phyloP scores from a whole-genome alignment of 2,329 filamentous ascomycete genomes.

The Colletotrichum sp. region DNA sequence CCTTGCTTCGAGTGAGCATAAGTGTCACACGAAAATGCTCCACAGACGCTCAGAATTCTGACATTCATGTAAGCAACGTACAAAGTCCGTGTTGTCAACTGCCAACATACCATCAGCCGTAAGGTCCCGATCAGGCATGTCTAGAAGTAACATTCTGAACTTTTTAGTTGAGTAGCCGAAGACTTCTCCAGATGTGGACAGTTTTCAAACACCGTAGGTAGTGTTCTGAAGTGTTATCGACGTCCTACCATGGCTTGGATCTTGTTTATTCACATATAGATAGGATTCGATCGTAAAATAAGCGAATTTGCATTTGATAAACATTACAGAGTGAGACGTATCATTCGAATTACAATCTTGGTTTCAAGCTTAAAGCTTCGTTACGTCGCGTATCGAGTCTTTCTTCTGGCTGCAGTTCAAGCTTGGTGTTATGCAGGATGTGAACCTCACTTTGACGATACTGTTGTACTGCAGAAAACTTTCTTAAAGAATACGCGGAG shows the following conservation, averaged over 20 bases:
- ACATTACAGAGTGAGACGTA: neutral
- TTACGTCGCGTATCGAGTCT: neutral
- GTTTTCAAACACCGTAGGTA: neutral
- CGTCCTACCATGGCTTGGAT: neutral
- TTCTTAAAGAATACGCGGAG: neutral
- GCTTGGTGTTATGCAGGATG: neutral
- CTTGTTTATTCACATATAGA: neutral
- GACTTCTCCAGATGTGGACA: neutral
- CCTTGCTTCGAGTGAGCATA: neutral
- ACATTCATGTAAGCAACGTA: neutral
- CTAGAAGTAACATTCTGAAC: neutral
- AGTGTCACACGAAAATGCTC: neutral
- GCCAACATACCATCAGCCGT: neutral
- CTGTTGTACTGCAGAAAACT: neutral
- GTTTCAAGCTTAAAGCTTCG: neutral
- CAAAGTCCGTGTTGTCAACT: neutral
- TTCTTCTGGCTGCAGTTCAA: neutral
- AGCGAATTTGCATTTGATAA: accelerated
- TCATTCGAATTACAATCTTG: neutral
- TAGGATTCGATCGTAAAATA: neutral
- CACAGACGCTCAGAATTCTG: neutral
- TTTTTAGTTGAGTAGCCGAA: neutral
- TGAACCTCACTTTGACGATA: neutral
- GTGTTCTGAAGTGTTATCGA: neutral
- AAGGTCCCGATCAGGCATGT: neutral